A percentile compares a stretch with the other conserved stretches of the same genome.
These are phyloP conservation scores for Lentinula edodes DNA, from an alignment of 768 basidiomycete species.

Conservation along the genomic window DNA sequence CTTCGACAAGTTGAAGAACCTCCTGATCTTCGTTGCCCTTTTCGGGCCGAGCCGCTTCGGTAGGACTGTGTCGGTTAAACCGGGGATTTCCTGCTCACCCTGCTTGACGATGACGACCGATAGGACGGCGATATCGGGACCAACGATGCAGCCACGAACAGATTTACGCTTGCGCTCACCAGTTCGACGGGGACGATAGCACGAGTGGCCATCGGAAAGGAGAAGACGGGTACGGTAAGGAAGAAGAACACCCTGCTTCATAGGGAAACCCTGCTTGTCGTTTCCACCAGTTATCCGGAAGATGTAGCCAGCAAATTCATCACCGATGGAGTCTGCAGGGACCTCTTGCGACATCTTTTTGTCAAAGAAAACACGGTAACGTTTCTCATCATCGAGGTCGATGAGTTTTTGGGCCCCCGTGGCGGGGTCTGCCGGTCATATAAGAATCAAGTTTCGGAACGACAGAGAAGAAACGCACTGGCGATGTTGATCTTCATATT, in stretches of 20 bases:
- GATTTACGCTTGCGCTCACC: conserved; percentile 99
- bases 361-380: conserved; percentile 91
- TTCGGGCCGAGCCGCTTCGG: conserved; percentile 97
- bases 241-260: conserved; percentile 98
- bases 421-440: conserved; percentile 67
- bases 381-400: conserved; percentile 89
- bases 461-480: conserved; percentile 48
- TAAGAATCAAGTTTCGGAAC: conserved; percentile 10
- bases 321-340: conserved; percentile 82
- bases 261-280: conserved; percentile 98
- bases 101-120: conserved; percentile 95
- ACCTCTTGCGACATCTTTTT: conserved; percentile 97
- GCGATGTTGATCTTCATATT: conserved; percentile 99
- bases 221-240: conserved; percentile 92
- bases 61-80: conserved; percentile 85
- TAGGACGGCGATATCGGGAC: conserved; percentile 92
- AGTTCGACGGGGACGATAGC: conserved; percentile 87
- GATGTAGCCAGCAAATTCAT: conserved; percentile 96
- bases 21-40: conserved; percentile 94
- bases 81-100: conserved; percentile 85
- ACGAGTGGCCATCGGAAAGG: conserved; percentile 94
- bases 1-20: conserved; percentile 96
- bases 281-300: conserved; percentile 97
- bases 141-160: conserved; percentile 97
- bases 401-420: conserved; percentile 96